These are phyloP conservation scores for Suhomyces coccinellae DNA, from an alignment of 1,139 yeast genomes.

Conservation along the genomic window DNA sequence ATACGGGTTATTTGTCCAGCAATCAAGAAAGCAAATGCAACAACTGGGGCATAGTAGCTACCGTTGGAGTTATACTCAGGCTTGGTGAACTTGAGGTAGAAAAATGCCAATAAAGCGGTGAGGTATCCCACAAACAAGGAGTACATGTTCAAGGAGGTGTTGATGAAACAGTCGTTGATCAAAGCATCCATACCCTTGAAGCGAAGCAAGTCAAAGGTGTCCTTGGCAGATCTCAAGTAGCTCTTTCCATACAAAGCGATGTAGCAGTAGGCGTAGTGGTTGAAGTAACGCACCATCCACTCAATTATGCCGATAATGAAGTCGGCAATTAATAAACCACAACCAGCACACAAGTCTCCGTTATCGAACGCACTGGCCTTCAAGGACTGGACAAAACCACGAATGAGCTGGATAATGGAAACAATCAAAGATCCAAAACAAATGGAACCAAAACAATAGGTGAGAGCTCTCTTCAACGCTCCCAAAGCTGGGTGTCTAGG, in stretches of 20 bases:
- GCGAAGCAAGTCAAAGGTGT: conserved; percentile 76
- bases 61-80: conserved; percentile 72
- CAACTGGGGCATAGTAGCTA: conserved; percentile 69
- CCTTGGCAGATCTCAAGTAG: conserved; percentile 73
- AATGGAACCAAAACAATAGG: conserved; percentile 87
- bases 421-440: conserved; percentile 87
- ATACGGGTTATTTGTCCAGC: conserved; percentile 77
- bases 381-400: conserved; percentile 48
- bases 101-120: conserved; percentile 66
- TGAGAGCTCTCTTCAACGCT: conserved; percentile 77
- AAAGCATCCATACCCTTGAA: conserved; percentile 85
- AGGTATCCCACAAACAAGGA: conserved; percentile 69
- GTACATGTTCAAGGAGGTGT: conserved; percentile 72
- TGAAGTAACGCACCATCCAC: conserved; percentile 82
- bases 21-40: conserved; percentile 76
- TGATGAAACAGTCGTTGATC: conserved; percentile 80
- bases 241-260: conserved; percentile 84
- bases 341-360: conserved; percentile 56
- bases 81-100: conserved; percentile 69
- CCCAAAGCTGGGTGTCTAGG: conserved; percentile 82
- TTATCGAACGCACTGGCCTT: conserved; percentile 55
- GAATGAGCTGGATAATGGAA: conserved; percentile 66
- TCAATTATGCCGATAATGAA: conserved; percentile 65
- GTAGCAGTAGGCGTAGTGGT: conserved; percentile 87
- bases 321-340: conserved; percentile 57